Evolutionary conservation across 768 basidiomycete genomes (phyloP), one percentile per base, ranked within the genome.

Genomic region (Rhizopogon rudus): DNA sequence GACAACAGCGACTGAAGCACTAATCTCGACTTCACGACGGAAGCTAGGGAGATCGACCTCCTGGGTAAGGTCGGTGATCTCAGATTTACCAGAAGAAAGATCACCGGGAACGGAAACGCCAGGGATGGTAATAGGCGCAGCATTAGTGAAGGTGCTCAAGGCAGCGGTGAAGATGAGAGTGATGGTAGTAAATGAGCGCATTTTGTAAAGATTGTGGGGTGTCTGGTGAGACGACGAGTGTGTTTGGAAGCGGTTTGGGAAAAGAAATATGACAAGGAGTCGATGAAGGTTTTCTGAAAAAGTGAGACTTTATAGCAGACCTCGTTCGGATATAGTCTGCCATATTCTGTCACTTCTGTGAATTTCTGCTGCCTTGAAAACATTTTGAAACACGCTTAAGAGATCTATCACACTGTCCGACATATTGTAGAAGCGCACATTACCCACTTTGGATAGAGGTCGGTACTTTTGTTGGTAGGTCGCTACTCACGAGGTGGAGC

Each of bases 131-230:
- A 65, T 40, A 2, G 71, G 63, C 25, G 64, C 63, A 44, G 68
- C 61, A 22, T 54, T 53, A n/a, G 64, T 45, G 57, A 71, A 49
- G 52, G 66, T 55, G 53, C 65, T 65, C 52, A 75, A 65, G 46
- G 72, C 60, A 22, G 65, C 62, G 55, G 61, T 53, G 50, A 67
- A 46, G 59, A 69, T 50, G 60, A 60, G 45, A 54, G 60, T 52
- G 51, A 65, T 39, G 49, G 57, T 57, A 59, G 51, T 57, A 59
- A 72, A 71, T 53, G 70, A 73, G 64, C 61, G 67, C 75, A 75
- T 75, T 56, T 65, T 58, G 55, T 66, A 73, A 68, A 35, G 71
- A 73, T 54, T 55, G 71, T 68, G 60, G 57, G 62, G 59, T 55
- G 59, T 62, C 60, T 55, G 51, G 40, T 48, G 43, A 55, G 61